Percentiles rank a stretch among this genome's conserved stretches.
phyloP scores from a whole-genome alignment of 768 basidiomycete genomes.

The Auriscalpium orientale region DNA sequence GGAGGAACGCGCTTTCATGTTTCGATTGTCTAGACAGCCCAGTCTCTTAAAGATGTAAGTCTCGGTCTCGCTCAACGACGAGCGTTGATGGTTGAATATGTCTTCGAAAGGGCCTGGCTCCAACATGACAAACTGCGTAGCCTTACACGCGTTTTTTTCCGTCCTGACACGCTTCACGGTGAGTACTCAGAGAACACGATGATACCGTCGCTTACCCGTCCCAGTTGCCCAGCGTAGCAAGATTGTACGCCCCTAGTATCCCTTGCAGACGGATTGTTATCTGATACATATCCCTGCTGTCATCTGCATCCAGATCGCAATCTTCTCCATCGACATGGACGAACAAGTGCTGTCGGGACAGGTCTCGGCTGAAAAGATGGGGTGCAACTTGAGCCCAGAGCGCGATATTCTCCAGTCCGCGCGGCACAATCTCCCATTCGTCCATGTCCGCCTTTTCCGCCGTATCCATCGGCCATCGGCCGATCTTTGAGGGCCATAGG shows the following conservation, averaged over 20 bases:
- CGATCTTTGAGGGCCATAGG: background rate
- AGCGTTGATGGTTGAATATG: background rate
- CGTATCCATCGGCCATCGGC: background rate
- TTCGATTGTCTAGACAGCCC: background rate
- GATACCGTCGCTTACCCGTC: background rate
- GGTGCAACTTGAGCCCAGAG: background rate
- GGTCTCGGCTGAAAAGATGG: background rate
- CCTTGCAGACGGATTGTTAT: background rate
- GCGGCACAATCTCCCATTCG: background rate
- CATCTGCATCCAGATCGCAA: background rate
- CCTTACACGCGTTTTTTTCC: background rate
- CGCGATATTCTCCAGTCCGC: background rate
- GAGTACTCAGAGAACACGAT: too few relatives aligned
- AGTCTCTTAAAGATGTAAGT: background rate
- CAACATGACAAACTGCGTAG: background rate
- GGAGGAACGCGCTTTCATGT: background rate
- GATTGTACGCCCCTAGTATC: background rate
- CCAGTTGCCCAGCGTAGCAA: background rate
- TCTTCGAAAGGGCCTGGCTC: background rate
- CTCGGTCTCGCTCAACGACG: background rate
- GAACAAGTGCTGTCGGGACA: background rate
- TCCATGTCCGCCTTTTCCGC: background rate
- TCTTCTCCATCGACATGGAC: background rate
- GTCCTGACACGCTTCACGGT: background rate
- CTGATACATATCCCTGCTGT: background rate